These are phyloP conservation scores for Diaporthe australafricana DNA, from an alignment of 2,329 filamentous ascomycete species.

Conservation along the genomic window DNA sequence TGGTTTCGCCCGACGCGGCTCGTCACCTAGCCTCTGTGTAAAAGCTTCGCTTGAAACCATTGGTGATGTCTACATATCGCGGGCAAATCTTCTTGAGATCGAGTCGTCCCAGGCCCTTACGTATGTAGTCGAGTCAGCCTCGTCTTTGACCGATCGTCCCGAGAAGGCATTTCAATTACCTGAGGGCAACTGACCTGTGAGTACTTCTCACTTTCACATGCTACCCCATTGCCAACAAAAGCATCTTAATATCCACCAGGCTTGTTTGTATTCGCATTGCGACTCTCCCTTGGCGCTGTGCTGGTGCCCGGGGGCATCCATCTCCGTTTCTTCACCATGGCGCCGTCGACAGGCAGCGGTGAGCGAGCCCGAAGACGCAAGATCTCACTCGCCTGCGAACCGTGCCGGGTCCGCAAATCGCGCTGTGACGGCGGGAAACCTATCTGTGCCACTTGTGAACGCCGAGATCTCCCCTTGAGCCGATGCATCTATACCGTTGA, in stretches of 20 bases:
- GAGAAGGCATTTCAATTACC: not conserved
- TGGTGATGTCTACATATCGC: too few relatives aligned
- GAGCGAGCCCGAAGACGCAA: slow-evolving; percentile 11
- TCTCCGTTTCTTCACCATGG: not conserved
- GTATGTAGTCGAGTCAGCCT: not conserved
- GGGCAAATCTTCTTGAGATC: not conserved
- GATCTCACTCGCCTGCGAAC: slow-evolving; percentile 54
- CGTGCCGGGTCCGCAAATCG: slow-evolving; percentile 54
- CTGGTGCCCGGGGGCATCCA: too few relatives aligned
- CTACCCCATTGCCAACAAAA: not conserved
- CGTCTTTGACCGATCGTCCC: not conserved
- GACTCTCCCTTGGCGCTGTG: not conserved
- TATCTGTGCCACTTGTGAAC: slow-evolving; percentile 55
- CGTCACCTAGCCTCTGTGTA: too few relatives aligned
- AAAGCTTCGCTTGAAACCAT: too few relatives aligned
- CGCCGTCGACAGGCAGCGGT: not conserved
- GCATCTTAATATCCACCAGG: not conserved
- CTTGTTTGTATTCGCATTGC: not conserved
- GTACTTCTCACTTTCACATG: not conserved
- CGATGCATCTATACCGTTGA: slow-evolving; percentile 53
- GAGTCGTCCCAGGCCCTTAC: not conserved
- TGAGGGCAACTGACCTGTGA: not conserved
- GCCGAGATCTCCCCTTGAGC: slow-evolving; percentile 47
- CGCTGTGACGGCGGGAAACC: slow-evolving; percentile 57
- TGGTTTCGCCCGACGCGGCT: too few relatives aligned